Percentiles rank a stretch among this genome's conserved stretches.
phyloP scores from a whole-genome alignment of 768 basidiomycete genomes.

The Daedaleopsis nitida region DNA sequence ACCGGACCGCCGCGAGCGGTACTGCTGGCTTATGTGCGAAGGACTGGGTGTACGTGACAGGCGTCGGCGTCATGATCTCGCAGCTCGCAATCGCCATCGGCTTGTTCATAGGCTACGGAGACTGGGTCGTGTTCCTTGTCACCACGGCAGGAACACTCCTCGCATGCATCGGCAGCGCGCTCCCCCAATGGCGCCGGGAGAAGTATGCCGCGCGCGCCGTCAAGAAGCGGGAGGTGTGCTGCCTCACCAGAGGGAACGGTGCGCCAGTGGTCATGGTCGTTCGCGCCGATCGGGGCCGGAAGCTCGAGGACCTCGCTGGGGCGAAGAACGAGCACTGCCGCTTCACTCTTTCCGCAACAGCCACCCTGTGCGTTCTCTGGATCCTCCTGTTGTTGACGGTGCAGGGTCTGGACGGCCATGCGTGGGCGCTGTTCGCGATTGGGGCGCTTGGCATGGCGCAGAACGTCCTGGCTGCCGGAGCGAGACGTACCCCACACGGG shows the following conservation, averaged over 20 bases:
- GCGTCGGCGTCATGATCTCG: constrained; percentile 21
- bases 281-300: constrained; percentile 26
- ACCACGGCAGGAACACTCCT: constrained; percentile 20
- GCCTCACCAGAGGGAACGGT: constrained; percentile 32
- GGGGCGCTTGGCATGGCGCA: constrained; percentile 26
- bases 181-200: constrained; percentile 32
- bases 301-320: constrained; percentile 31
- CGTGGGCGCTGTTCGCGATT: constrained; percentile 23
- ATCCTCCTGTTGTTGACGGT: constrained; percentile 25
- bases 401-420: constrained; percentile 11
- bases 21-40: background rate
- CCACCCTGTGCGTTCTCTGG: constrained; percentile 21
- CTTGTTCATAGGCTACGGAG: constrained; percentile 22
- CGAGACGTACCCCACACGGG: constrained; percentile 16
- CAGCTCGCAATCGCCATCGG: constrained; percentile 32
- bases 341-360: constrained; percentile 5
- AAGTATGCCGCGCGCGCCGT: constrained; percentile 28
- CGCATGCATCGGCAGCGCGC: constrained; percentile 18
- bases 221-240: constrained; percentile 22
- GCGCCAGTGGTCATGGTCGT: constrained; percentile 29
- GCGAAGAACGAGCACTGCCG: constrained; percentile 4
- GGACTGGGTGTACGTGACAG: constrained; percentile 30
- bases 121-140: constrained; percentile 32
- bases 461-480: constrained; percentile 24
- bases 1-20: background rate